A percentile compares a stretch with the other conserved stretches of the same genome.
Evolutionary conservation across 129 eudicot genomes (phyloP).

Genomic region (Cynara cardunculus): DNA sequence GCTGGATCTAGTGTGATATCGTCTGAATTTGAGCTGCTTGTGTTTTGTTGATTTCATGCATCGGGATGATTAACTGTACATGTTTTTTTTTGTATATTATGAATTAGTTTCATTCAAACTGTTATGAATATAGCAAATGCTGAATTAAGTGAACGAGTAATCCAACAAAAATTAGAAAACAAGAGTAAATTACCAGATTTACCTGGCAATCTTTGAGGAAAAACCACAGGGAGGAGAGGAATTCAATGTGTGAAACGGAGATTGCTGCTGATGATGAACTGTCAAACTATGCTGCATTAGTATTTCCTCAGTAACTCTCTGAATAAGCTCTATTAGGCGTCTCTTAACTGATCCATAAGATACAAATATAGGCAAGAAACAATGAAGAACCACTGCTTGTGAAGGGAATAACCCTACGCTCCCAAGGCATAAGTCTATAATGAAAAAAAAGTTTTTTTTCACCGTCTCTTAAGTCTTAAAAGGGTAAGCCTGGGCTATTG

Average conservation of each 20-base stretch:
- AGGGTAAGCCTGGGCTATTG: not conserved
- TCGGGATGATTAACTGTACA: not conserved
- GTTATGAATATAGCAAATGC: constrained; percentile 6
- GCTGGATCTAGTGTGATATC: constrained; percentile 25
- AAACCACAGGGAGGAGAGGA: not conserved
- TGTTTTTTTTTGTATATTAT: not conserved
- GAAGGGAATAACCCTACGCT: not conserved
- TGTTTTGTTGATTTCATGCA: not conserved
- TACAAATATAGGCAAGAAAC: not conserved
- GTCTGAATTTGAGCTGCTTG: not conserved
- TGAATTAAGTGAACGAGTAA: not conserved
- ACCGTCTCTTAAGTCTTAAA: not conserved
- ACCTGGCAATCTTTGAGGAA: not conserved
- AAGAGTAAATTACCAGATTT: not conserved
- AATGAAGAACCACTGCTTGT: not conserved
- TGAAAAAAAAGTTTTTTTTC: not conserved
- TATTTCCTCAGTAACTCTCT: not conserved
- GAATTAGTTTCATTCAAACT: not conserved
- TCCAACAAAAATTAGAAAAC: not conserved
- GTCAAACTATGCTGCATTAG: not conserved
- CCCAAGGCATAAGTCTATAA: not conserved
- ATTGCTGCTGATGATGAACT: not conserved
- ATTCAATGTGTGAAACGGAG: not conserved
- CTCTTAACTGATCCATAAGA: not conserved
- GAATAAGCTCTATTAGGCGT: not conserved